Conservation (phyloP, 1,284 basidiomycete genomes). For the Microbotryum saponariae region DNA sequence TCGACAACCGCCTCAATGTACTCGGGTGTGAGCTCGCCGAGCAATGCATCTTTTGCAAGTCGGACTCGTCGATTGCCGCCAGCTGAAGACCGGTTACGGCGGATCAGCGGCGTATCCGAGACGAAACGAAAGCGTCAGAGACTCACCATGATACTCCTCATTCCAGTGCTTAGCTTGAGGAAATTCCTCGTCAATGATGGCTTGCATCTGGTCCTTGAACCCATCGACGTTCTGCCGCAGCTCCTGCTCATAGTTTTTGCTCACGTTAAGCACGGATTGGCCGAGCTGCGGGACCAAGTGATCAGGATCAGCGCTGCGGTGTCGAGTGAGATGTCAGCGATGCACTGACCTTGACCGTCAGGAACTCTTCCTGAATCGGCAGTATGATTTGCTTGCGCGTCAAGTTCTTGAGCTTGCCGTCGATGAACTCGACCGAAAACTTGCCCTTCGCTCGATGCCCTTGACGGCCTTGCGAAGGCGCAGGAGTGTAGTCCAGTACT, state of each 20-base stretch:
- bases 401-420: neutral
- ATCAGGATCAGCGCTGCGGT: neutral
- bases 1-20: conserved; percentile 7
- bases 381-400: conserved; percentile 5
- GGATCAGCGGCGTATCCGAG: no score
- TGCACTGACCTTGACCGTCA: conserved; percentile 8
- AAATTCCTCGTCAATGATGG: conserved; percentile 8
- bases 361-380: conserved; percentile 4
- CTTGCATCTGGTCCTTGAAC: conserved; percentile 1
- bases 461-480: conserved; percentile 1
- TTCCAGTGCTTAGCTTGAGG: neutral
- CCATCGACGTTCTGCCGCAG: neutral
- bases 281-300: conserved; percentile 2
- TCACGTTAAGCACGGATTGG: conserved; percentile 1
- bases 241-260: neutral
- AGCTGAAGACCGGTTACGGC: neutral
- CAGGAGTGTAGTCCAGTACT: neutral
- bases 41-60: conserved; percentile 9
- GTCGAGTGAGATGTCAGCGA: neutral
- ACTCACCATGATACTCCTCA: conserved; percentile 8
- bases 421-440: conserved; percentile 13
- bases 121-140: no score
- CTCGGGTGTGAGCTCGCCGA: conserved; percentile 12
- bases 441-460: conserved; percentile 4
- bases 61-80: conserved; percentile 6